Evolutionary conservation across 1,139 yeast species (phyloP), one percentile per base, ranked within the genome.

Genomic region (Geotrichum aggregatum): DNA sequence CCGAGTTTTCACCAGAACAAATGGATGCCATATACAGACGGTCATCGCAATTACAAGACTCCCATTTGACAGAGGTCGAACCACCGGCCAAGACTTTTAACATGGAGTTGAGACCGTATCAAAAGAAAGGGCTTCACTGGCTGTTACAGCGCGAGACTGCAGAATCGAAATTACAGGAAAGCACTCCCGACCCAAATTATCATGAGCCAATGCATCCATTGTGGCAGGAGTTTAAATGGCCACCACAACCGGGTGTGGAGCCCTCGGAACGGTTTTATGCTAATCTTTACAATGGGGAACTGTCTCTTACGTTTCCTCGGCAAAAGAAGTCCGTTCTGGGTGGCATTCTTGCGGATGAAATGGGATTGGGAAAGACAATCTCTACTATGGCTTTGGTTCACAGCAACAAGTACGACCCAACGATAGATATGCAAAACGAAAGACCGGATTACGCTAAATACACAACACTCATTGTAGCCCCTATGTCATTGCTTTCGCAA

Each of bases 351-450:
- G 96, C 97, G 0, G 98, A 91, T 68, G 98, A 91, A 66, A 91
- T 91, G 98, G 98, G 98, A 0, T 74, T 91, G 6, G 98, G 98
- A 43, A 91, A 91, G 64, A 91, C 98, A 0, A 86, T 91, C 19
- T 85, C 96, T 0, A 81, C 95, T 0, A 69, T 88, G 56, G 79
- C 97, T 0, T 69, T 92, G 49, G 73, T 92, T 5, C 80, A 84
- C 54, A 76, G 87, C 10, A 54, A 56, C 44, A 50, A 52, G 44
- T 55, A 61, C 48, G 40, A 50, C 16, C 54, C 52, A 18, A 57
- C 52, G 16, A 35, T 44, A 4, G 59, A 54, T 18, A 42, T 6
- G 52, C 45, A 19, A 63, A 59, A 33, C 5, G 16, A 11, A 26
- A 34, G 47, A 13, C 40, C 43, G 3, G 70, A 70, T 22, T 87